These are phyloP conservation scores for Kurtzmaniella fragi DNA, from an alignment of 805 yeast genomes.

Conservation along the genomic window DNA sequence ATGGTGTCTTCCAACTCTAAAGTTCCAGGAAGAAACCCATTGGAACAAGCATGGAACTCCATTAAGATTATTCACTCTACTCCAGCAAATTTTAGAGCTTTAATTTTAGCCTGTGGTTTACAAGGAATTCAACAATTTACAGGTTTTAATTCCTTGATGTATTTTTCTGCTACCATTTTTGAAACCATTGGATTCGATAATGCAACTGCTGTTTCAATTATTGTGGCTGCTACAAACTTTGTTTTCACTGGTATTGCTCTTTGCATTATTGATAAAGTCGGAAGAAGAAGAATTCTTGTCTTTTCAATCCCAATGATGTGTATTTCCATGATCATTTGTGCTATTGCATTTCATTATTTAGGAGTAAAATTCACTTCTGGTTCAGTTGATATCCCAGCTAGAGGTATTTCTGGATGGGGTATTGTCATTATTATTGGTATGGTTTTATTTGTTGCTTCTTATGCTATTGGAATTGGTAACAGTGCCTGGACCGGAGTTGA, in stretches of 20 bases:
- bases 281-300: constrained; percentile 78
- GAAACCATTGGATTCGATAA: constrained; percentile 84
- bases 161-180: constrained; percentile 89
- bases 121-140: constrained; percentile 97
- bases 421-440: constrained; percentile 78
- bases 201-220: constrained; percentile 91
- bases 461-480: constrained; percentile 94
- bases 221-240: constrained; percentile 92
- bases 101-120: constrained; percentile 84
- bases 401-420: constrained; percentile 77
- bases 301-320: constrained; percentile 86
- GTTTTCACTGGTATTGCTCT: constrained; percentile 83
- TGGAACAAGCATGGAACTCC: constrained; percentile 53
- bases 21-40: constrained; percentile 36
- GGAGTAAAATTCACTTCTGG: constrained; percentile 52
- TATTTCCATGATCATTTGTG: constrained; percentile 67
- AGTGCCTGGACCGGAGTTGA: constrained; percentile 99
- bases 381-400: constrained; percentile 27
- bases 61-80: constrained; percentile 57
- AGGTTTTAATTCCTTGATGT: constrained; percentile 95
- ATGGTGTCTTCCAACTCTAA: constrained; percentile 43
- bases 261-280: constrained; percentile 79
- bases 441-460: constrained; percentile 83
- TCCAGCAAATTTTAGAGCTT: constrained; percentile 83
- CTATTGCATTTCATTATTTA: constrained; percentile 87